Evolutionary conservation across 345 rosid species (phyloP), one percentile per base, ranked within the genome.

Genomic region (Citrus unshiu): DNA sequence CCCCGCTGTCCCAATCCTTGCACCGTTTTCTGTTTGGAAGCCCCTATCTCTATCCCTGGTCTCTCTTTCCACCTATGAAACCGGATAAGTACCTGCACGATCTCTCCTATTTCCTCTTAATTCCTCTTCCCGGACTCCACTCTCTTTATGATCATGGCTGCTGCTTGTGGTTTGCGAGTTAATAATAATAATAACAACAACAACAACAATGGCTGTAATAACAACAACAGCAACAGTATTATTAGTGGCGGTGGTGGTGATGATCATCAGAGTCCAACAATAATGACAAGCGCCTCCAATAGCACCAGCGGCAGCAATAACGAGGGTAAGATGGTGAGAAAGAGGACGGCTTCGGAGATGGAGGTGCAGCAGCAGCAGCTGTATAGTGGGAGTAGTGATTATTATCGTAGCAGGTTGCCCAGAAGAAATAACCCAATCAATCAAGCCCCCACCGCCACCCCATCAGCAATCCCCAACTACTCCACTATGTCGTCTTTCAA

Each of bases 321-420:
- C 67, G 79, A 77, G 24, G 73, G 74, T 49, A 88, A 80, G 83
- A 88, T 90, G 96, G 86, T 84, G 83, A 86, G 98, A 77, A 95
- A 96, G 84, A 83, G 99, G 77, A 82, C 90, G 91, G 98, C 97
- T 40, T 88, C 97, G 0, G 99, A 96, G 83, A 86, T 93, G 91
- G 87, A 87, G 73, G 72, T 77, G 68, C 84, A 66, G 49, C 74
- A 62, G 49, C 84, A 62, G 49, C 84, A 62, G 49, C 74, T 77
- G 29, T 67, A 49, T 60, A 71, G 68, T 74, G 84, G 68, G 68
- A 71, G 70, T 70, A 82, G 65, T 68, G 76, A 70, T 68, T 79
- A 66, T 65, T 77, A 78, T 76, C 85, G 78, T 67, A 88, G 78
- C 68, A 88, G 89, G 72, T 84, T 84, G 81, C 85, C 84, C 57